Percentiles rank a stretch among this genome's conserved stretches.
These are phyloP conservation scores for Verticillium isaacii DNA, from an alignment of 2,329 filamentous ascomycete species.

Conservation along the genomic window DNA sequence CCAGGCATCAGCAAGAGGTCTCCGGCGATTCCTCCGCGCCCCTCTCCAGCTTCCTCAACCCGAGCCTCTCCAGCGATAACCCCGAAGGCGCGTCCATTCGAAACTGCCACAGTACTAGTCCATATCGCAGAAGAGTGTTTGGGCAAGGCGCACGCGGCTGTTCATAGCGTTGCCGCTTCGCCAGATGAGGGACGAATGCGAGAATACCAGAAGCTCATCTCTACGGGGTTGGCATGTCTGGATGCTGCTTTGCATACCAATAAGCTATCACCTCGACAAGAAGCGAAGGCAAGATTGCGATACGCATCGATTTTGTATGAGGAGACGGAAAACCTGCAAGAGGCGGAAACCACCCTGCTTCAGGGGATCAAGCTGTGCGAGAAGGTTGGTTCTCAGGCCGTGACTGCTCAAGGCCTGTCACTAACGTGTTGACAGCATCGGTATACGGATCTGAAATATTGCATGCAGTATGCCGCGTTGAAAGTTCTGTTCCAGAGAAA, in stretches of 20 bases:
- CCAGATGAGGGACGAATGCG: slow-evolving; percentile 48
- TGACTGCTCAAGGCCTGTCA: neutral
- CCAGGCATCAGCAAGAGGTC: slow-evolving; percentile 36
- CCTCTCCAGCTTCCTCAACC: slow-evolving; percentile 19
- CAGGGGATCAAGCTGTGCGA: slow-evolving; percentile 69
- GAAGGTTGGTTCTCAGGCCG: slow-evolving; percentile 38
- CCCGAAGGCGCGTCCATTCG: slow-evolving; percentile 36
- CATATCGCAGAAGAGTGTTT: slow-evolving; percentile 76
- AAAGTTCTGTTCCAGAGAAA: slow-evolving; percentile 68
- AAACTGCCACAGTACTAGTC: slow-evolving; percentile 57
- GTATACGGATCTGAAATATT: slow-evolving; percentile 66
- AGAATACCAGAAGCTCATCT: slow-evolving; percentile 68
- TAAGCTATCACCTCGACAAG: slow-evolving; percentile 57
- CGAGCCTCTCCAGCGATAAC: slow-evolving; percentile 30
- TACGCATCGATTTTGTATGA: slow-evolving; percentile 69
- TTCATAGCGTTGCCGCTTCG: slow-evolving; percentile 41
- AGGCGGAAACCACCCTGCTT: slow-evolving; percentile 66
- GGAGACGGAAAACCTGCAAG: slow-evolving; percentile 71
- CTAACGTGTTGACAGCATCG: slow-evolving; percentile 36
- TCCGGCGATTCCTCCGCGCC: slow-evolving; percentile 16
- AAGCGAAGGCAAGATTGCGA: slow-evolving; percentile 64
- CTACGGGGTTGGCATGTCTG: slow-evolving; percentile 68
- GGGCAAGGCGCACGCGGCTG: slow-evolving; percentile 55
- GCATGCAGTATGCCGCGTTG: slow-evolving; percentile 68
- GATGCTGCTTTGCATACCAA: slow-evolving; percentile 62